Conservation (phyloP, 139 green algal genomes). For the Coelastrella sp. region DNA sequence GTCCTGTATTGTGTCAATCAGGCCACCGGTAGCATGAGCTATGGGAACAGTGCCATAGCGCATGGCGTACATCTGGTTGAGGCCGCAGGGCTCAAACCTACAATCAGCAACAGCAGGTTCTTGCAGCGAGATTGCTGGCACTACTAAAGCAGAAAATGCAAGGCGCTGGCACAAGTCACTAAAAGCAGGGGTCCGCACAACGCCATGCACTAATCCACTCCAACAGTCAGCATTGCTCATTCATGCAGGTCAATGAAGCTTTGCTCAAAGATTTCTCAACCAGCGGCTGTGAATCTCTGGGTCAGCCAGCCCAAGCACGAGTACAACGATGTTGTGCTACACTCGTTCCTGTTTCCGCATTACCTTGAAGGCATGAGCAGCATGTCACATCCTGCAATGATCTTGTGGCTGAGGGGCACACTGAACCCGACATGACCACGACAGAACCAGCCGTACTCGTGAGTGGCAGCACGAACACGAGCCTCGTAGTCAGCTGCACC, state of each 20-base stretch:
- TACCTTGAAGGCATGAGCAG: constrained; percentile 87
- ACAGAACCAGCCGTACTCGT: constrained; percentile 67
- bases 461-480: constrained; percentile 61
- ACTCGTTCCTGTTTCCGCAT: neutral
- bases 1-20: constrained; percentile 88
- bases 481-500: constrained; percentile 80
- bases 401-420: constrained; percentile 86
- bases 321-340: neutral
- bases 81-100: constrained; percentile 92
- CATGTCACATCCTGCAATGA: constrained; percentile 88
- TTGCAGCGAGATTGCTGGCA: neutral
- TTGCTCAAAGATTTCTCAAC: too few relatives aligned
- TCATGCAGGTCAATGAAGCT: too few relatives aligned
- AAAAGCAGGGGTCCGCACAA: too few relatives aligned
- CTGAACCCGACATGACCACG: constrained; percentile 85
- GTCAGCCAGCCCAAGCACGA: too few relatives aligned
- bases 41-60: constrained; percentile 91
- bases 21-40: constrained; percentile 86
- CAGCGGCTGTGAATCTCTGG: too few relatives aligned
- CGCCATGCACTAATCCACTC: too few relatives aligned
- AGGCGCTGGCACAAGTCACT: too few relatives aligned
- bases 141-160: too few relatives aligned
- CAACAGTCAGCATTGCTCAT: too few relatives aligned
- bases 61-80: constrained; percentile 84
- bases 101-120: neutral